A percentile compares a stretch with the other conserved stretches of the same genome.
Conservation (phyloP, 2,329 filamentous ascomycete genomes). For the Lecanicillium sp. region DNA sequence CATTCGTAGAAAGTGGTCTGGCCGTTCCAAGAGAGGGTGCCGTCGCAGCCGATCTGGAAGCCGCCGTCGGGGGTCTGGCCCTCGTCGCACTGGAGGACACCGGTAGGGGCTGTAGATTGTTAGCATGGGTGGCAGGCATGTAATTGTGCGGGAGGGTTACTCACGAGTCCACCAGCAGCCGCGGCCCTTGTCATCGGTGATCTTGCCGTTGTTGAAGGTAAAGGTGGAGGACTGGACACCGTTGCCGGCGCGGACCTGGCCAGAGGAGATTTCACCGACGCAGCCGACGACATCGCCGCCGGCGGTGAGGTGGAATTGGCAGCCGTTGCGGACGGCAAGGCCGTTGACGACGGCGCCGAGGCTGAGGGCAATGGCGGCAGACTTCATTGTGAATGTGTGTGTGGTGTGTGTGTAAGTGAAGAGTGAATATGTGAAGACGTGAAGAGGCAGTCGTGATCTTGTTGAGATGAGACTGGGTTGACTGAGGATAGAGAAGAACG, state of each 20-base stretch:
- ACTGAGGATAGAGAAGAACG: neutral
- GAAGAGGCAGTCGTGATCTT: neutral
- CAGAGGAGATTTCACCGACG: constrained; percentile 55
- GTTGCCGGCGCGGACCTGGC: constrained; percentile 49
- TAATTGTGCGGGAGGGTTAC: constrained; percentile 18
- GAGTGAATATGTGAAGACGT: neutral
- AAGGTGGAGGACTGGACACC: constrained; percentile 42
- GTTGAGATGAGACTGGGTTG: neutral
- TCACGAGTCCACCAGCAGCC: constrained; percentile 59
- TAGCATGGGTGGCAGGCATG: neutral
- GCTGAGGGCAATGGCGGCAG: constrained; percentile 15
- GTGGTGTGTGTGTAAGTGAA: neutral
- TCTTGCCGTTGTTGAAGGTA: constrained; percentile 47
- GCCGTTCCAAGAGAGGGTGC: constrained; percentile 45
- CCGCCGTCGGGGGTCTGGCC: constrained; percentile 45
- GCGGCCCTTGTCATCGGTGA: constrained; percentile 50
- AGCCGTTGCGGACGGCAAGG: constrained; percentile 17
- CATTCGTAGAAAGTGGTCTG: constrained; percentile 54
- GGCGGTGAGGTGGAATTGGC: constrained; percentile 44
- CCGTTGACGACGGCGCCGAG: constrained; percentile 18
- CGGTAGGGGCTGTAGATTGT: constrained; percentile 41
- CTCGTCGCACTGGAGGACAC: constrained; percentile 56
- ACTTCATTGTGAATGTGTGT: constrained; percentile 10
- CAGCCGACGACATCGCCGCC: constrained; percentile 43
- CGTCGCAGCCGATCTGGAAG: constrained; percentile 50